These are phyloP conservation scores for Scenedesmus sp. DNA, from an alignment of 163 green algal species.

Conservation along the genomic window DNA sequence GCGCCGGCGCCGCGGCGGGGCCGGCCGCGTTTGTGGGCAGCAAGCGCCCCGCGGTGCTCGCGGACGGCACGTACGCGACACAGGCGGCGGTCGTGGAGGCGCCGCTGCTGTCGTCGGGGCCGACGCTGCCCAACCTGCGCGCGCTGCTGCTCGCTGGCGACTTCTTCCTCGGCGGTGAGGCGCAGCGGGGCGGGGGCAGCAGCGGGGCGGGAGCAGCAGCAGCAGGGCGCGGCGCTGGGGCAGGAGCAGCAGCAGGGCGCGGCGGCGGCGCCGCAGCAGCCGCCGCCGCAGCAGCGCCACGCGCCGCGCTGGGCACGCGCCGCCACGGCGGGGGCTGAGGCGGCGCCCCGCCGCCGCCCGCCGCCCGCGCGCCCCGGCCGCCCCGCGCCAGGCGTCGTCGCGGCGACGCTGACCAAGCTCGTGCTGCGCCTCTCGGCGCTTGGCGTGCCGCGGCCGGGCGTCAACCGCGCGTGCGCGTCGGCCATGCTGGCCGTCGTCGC, in stretches of 20 bases:
- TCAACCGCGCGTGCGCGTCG: constrained; percentile 71
- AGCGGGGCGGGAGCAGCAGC: too few relatives aligned
- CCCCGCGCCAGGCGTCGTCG: constrained; percentile 65
- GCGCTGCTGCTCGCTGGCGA: constrained; percentile 89
- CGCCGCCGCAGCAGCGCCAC: too few relatives aligned
- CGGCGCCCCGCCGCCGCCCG: background rate
- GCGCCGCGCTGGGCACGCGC: too few relatives aligned
- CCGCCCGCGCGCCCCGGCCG: too few relatives aligned
- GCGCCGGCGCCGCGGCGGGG: constrained; percentile 24
- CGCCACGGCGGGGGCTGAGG: too few relatives aligned
- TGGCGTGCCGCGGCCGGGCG: constrained; percentile 21
- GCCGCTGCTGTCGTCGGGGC: constrained; percentile 32
- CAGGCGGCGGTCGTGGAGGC: constrained; percentile 66
- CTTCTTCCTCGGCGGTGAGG: constrained; percentile 89
- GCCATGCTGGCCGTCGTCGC: constrained; percentile 87
- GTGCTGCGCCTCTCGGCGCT: constrained; percentile 81
- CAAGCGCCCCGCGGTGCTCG: constrained; percentile 92
- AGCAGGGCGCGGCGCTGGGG: background rate
- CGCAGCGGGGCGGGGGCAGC: background rate
- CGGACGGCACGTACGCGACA: constrained; percentile 97
- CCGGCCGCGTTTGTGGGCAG: constrained; percentile 48
- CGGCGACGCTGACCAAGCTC: constrained; percentile 94
- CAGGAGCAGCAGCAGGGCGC: too few relatives aligned
- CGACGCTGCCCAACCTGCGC: constrained; percentile 75
- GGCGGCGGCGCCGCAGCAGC: too few relatives aligned